These are phyloP conservation scores for Primulina huaijiensis DNA, from an alignment of 257 asterid genomes.

Conservation along the genomic window DNA sequence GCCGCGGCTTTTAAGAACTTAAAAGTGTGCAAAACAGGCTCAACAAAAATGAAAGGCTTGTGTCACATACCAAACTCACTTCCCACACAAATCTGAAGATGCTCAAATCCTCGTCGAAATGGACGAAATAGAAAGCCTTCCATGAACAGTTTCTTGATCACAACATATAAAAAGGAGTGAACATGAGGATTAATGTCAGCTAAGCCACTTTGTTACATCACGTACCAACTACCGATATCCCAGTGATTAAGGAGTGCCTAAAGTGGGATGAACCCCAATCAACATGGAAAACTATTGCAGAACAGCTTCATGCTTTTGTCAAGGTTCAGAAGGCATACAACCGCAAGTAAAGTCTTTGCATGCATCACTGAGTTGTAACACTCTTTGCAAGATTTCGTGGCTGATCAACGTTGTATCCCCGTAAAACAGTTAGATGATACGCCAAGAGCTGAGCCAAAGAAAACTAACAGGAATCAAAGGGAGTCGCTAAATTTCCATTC, in stretches of 20 bases:
- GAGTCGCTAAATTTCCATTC: not conserved
- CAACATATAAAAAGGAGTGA: not conserved
- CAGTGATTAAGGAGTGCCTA: not conserved
- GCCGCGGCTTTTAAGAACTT: not conserved
- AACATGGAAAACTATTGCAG: not conserved
- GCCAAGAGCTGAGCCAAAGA: constrained; percentile 69
- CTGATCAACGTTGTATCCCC: constrained; percentile 94
- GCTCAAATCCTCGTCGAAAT: not conserved
- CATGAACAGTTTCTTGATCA: not conserved
- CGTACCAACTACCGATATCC: not conserved
- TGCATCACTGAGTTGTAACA: constrained; percentile 78
- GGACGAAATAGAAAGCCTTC: not conserved
- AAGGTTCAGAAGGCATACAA: not conserved
- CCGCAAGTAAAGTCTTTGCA: not conserved
- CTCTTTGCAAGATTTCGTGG: constrained; percentile 99
- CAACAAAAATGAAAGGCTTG: not conserved
- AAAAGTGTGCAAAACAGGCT: not conserved
- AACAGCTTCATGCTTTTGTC: not conserved
- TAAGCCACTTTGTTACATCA: not conserved
- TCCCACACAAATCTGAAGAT: not conserved
- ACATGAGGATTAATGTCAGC: not conserved
- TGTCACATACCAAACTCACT: not conserved
- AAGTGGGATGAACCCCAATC: not conserved
- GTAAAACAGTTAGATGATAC: constrained; percentile 86
- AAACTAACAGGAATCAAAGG: not conserved